A percentile compares a stretch with the other conserved stretches of the same genome.
These are phyloP conservation scores for Hygrocybe punicea DNA, from an alignment of 768 basidiomycete genomes.

Conservation along the genomic window DNA sequence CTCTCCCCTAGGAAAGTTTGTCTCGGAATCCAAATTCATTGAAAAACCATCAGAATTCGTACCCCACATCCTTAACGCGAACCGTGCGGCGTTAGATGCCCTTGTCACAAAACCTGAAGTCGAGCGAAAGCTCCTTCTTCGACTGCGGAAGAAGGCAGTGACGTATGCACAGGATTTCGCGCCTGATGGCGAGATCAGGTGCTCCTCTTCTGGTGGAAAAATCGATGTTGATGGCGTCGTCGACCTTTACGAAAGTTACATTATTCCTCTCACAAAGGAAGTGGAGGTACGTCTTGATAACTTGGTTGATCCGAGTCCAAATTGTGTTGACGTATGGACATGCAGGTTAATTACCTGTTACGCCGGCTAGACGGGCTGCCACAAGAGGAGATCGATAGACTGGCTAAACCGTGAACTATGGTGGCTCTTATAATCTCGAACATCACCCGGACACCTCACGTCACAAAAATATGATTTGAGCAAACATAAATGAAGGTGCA, in stretches of 20 bases:
- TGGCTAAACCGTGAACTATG: conserved; percentile 30
- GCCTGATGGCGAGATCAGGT: conserved; percentile 48
- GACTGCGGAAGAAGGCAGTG: conserved; percentile 80
- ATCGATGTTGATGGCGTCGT: conserved; percentile 93
- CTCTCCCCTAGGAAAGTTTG: conserved; percentile 83
- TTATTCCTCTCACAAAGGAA: conserved; percentile 97
- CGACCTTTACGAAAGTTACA: conserved; percentile 88
- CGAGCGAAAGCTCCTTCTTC: conserved; percentile 75
- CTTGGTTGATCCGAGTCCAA: background rate
- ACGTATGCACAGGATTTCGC: conserved; percentile 82
- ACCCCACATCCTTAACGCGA: conserved; percentile 81
- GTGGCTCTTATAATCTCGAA: background rate
- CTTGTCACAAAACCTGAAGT: conserved; percentile 98
- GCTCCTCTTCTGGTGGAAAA: conserved; percentile 48
- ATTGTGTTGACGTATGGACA: background rate
- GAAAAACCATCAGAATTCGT: conserved; percentile 83
- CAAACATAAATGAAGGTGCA: background rate
- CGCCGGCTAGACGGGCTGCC: conserved; percentile 83
- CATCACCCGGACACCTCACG: background rate
- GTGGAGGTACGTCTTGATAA: conserved; percentile 70
- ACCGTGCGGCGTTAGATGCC: conserved; percentile 71
- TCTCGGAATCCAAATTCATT: conserved; percentile 96
- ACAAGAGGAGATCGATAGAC: conserved; percentile 69
- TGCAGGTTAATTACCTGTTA: conserved; percentile 92
- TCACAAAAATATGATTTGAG: background rate